Percentiles rank a stretch among this genome's conserved stretches.
These are phyloP conservation scores for Verticillium dahliae DNA, from an alignment of 2,329 filamentous ascomycete species.

Conservation along the genomic window DNA sequence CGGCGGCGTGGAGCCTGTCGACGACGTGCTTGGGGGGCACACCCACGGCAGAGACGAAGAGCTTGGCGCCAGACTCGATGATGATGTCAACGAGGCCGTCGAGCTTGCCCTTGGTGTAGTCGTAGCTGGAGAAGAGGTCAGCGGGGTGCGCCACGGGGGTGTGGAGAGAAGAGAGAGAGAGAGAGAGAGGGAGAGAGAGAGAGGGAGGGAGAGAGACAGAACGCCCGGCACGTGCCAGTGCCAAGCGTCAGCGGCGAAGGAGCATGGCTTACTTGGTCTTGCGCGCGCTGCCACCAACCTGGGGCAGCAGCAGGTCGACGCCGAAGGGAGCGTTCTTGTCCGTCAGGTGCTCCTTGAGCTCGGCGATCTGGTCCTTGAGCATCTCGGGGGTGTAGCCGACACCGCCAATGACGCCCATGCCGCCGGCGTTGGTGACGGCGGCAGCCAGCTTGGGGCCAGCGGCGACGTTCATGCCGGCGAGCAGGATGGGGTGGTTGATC, in stretches of 20 bases:
- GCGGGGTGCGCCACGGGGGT: not conserved
- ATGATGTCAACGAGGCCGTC: conserved; percentile 84
- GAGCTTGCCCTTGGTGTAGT: conserved; percentile 99
- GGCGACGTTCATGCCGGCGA: conserved; percentile 98
- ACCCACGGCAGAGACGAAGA: conserved; percentile 96
- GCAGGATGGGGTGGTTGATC: conserved; percentile 93
- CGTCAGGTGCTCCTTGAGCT: conserved; percentile 80
- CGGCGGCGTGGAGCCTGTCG: conserved; percentile 79
- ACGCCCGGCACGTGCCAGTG: too few species aligned
- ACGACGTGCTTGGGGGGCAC: conserved; percentile 85
- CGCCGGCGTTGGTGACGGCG: conserved; percentile 93
- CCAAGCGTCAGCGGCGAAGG: too few species aligned
- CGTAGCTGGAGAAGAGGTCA: conserved; percentile 60
- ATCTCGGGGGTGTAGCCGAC: conserved; percentile 95
- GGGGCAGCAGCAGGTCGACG: conserved; percentile 86
- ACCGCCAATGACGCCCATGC: conserved; percentile 92
- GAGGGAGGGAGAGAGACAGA: too few species aligned
- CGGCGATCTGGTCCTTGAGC: conserved; percentile 88
- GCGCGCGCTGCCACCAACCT: conserved; percentile 87
- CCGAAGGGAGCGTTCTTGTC: conserved; percentile 96
- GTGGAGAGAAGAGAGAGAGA: not conserved
- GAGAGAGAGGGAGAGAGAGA: too few species aligned
- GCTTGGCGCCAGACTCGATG: conserved; percentile 82
- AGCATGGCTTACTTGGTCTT: conserved; percentile 69
- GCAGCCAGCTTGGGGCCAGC: conserved; percentile 94